These are phyloP conservation scores for Hypomontagnella submonticulosa DNA, from an alignment of 495 filamentous ascomycete genomes.

Conservation along the genomic window DNA sequence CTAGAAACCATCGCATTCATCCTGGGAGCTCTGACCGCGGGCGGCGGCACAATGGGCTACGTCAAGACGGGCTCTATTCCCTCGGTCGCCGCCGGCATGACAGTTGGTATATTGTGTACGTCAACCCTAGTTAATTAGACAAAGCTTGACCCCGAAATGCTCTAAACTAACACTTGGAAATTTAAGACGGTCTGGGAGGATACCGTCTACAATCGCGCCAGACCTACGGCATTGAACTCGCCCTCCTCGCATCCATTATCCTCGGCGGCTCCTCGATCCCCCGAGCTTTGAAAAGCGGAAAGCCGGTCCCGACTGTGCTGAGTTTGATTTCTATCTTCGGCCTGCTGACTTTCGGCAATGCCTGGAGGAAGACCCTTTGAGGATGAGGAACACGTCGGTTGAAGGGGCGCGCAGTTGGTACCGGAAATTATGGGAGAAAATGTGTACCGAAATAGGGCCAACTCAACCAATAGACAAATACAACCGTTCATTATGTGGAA, in stretches of 20 bases:
- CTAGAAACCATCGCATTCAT: slow-evolving; percentile 66
- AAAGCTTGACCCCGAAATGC: slow-evolving; percentile 1
- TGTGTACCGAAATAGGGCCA: slow-evolving; percentile 7
- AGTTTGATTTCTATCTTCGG: slow-evolving; percentile 72
- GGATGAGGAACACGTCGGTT: slow-evolving; percentile 33
- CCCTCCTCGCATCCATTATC: slow-evolving; percentile 80
- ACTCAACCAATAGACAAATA: slow-evolving; percentile 9
- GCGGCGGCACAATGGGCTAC: slow-evolving; percentile 88
- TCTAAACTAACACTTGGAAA: slow-evolving; percentile 22
- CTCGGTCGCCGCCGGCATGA: slow-evolving; percentile 82
- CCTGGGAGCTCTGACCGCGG: slow-evolving; percentile 83
- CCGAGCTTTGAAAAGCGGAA: slow-evolving; percentile 79
- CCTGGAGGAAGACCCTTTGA: slow-evolving; percentile 55
- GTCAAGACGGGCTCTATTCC: slow-evolving; percentile 83
- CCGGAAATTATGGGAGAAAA: not conserved
- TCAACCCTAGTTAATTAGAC: slow-evolving; percentile 8
- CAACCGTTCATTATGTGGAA: slow-evolving; percentile 1
- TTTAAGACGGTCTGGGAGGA: slow-evolving; percentile 71
- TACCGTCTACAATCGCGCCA: slow-evolving; percentile 73
- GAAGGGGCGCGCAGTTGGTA: not conserved
- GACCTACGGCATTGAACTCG: slow-evolving; percentile 78
- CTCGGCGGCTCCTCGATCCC: slow-evolving; percentile 86
- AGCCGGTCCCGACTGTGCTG: slow-evolving; percentile 80
- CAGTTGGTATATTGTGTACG: slow-evolving; percentile 74
- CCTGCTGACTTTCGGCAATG: slow-evolving; percentile 69